Percentiles rank a stretch among this genome's conserved stretches.
These are phyloP conservation scores for Termitomyces eurrhizus DNA, from an alignment of 768 basidiomycete species.

Conservation along the genomic window DNA sequence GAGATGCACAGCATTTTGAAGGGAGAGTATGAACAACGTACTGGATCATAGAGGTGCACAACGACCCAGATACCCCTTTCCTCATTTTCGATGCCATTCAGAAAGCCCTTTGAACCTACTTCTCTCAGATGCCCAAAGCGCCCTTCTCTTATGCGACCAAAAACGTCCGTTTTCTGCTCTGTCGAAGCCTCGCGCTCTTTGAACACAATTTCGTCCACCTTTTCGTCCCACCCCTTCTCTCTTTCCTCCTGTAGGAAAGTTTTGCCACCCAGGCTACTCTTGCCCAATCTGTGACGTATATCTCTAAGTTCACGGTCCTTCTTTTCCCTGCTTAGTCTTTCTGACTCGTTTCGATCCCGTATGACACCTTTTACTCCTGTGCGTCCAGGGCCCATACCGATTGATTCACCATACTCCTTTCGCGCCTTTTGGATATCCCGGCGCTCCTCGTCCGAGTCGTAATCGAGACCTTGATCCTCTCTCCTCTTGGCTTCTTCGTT, in stretches of 20 bases:
- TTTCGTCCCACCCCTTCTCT: slow-evolving; percentile 46
- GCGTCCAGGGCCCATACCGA: slow-evolving; percentile 82
- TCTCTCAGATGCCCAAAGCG: slow-evolving; percentile 78
- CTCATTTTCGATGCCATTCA: slow-evolving; percentile 73
- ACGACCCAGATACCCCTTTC: slow-evolving; percentile 72
- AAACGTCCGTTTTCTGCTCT: slow-evolving; percentile 35
- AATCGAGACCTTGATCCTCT: slow-evolving; percentile 37
- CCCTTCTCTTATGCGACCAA: slow-evolving; percentile 48
- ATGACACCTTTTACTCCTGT: slow-evolving; percentile 91
- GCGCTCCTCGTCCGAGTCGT: slow-evolving; percentile 38
- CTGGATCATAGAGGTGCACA: slow-evolving; percentile 81
- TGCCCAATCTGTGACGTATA: slow-evolving; percentile 58
- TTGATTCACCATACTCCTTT: slow-evolving; percentile 45
- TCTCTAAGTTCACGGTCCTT: slow-evolving; percentile 49
- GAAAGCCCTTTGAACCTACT: slow-evolving; percentile 69
- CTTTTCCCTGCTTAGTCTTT: slow-evolving; percentile 47
- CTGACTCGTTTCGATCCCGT: slow-evolving; percentile 73
- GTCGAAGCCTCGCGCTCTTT: slow-evolving; percentile 35
- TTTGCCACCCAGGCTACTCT: slow-evolving; percentile 58
- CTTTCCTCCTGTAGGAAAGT: slow-evolving; percentile 77
- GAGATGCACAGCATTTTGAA: slow-evolving; percentile 1
- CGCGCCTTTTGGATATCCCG: slow-evolving; percentile 30
- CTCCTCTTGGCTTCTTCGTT: slow-evolving; percentile 32
- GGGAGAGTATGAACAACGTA: slow-evolving; percentile 37
- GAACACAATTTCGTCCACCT: slow-evolving; percentile 40